These are phyloP conservation scores for Dendryphion nanum DNA, from an alignment of 2,329 filamentous ascomycete species.

Conservation along the genomic window DNA sequence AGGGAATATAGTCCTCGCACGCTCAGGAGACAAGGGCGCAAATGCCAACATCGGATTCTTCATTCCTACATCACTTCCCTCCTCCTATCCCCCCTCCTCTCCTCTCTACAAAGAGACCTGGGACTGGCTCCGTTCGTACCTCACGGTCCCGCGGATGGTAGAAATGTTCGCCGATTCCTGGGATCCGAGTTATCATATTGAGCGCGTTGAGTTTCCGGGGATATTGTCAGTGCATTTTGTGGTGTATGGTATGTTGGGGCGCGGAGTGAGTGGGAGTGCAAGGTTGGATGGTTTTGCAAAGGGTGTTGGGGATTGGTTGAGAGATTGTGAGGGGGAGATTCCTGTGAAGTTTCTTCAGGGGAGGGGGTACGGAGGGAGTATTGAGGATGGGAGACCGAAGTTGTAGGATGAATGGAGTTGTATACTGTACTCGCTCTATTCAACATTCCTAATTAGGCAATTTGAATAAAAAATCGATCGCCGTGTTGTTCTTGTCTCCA, in stretches of 20 bases:
- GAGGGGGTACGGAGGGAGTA: too few species aligned
- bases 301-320: conserved; percentile 53
- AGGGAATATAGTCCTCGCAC: conserved; percentile 45
- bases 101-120: conserved; percentile 24
- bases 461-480: too few species aligned
- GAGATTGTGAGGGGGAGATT: conserved; percentile 45
- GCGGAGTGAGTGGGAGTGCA: conserved; percentile 48
- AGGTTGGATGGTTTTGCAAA: conserved; percentile 53
- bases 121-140: conserved; percentile 30
- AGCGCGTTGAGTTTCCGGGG: conserved; percentile 31
- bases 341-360: conserved; percentile 32
- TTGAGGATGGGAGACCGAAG: too few species aligned
- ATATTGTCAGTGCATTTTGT: conserved; percentile 38
- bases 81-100: conserved; percentile 12
- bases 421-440: too few species aligned
- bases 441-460: too few species aligned
- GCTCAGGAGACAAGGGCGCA: conserved; percentile 41
- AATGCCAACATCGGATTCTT: conserved; percentile 39
- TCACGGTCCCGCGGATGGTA: conserved; percentile 26
- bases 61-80: conserved; percentile 30
- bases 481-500: too few species aligned
- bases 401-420: too few species aligned
- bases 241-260: conserved; percentile 37
- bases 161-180: conserved; percentile 27
- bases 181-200: conserved; percentile 19